phyloP scores from a whole-genome alignment of 2,329 filamentous ascomycete species.

The Coniochaeta sp. region DNA sequence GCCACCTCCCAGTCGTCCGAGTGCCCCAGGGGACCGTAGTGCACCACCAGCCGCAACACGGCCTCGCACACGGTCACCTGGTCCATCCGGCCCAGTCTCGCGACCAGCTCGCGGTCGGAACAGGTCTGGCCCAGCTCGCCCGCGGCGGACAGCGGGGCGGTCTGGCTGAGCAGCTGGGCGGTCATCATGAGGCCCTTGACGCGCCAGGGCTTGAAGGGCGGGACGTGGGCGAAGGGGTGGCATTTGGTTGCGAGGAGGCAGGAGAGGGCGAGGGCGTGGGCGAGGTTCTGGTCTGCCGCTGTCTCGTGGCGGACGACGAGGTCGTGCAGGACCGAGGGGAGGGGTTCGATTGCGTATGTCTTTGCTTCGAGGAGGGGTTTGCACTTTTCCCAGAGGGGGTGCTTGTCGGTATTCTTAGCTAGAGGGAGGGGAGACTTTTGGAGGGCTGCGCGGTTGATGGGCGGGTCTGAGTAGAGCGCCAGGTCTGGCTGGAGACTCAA shows the following conservation, averaged over 20 bases:
- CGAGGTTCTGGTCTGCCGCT: constrained; percentile 28
- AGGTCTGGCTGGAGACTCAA: constrained; percentile 36
- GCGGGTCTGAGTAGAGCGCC: constrained; percentile 19
- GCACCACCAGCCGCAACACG: constrained; percentile 38
- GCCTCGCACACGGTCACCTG: constrained; percentile 46
- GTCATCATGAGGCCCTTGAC: constrained; percentile 44
- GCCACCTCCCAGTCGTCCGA: constrained; percentile 38
- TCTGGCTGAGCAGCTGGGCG: constrained; percentile 43
- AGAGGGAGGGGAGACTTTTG: neutral
- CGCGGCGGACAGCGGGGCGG: constrained; percentile 29
- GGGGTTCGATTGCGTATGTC: constrained; percentile 42
- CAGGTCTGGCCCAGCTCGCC: constrained; percentile 16
- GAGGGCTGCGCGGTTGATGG: constrained; percentile 16
- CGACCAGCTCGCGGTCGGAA: constrained; percentile 17
- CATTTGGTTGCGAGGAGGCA: constrained; percentile 39
- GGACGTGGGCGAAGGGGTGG: constrained; percentile 41
- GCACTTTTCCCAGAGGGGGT: constrained; percentile 16
- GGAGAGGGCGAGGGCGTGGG: constrained; percentile 35
- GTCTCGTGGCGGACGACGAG: constrained; percentile 36
- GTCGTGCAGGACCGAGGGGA: constrained; percentile 35
- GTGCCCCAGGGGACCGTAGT: constrained; percentile 32
- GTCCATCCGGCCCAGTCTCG: constrained; percentile 34
- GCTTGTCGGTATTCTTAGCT: constrained; percentile 13
- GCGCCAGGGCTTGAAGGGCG: constrained; percentile 41
- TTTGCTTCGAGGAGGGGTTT: constrained; percentile 7